Evolutionary conservation across 1,139 yeast species (phyloP).

Genomic region (Debaryomycetaceae sp.): DNA sequence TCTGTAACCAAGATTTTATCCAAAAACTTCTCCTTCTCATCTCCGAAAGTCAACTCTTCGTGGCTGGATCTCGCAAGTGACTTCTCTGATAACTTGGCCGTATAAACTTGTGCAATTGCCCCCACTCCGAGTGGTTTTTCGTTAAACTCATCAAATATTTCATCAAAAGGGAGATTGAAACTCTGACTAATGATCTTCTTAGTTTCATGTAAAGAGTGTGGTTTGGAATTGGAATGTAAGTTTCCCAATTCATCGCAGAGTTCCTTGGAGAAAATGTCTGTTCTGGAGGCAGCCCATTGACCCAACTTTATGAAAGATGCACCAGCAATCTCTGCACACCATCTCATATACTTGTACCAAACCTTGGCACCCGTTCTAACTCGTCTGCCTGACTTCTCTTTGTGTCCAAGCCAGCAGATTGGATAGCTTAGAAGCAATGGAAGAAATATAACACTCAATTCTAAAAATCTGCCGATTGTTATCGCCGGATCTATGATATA

Average conservation of each 20-base stretch:
- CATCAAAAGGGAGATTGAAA: slow-evolving; percentile 63
- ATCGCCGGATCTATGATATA: slow-evolving; percentile 64
- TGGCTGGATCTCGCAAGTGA: slow-evolving; percentile 35
- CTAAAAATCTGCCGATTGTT: slow-evolving; percentile 66
- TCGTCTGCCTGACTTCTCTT: slow-evolving; percentile 26
- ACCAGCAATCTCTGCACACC: slow-evolving; percentile 81
- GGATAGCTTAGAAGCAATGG: slow-evolving; percentile 73
- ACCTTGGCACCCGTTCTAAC: slow-evolving; percentile 58
- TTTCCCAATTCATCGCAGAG: slow-evolving; percentile 75
- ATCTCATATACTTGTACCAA: slow-evolving; percentile 70
- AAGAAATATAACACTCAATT: slow-evolving; percentile 60
- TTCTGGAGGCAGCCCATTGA: slow-evolving; percentile 99
- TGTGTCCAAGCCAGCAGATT: slow-evolving; percentile 57
- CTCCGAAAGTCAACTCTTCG: slow-evolving; percentile 22
- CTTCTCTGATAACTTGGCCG: slow-evolving; percentile 58
- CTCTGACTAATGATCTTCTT: slow-evolving; percentile 55
- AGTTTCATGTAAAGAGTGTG: slow-evolving; percentile 67
- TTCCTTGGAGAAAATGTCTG: slow-evolving; percentile 82
- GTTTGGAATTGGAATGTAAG: slow-evolving; percentile 78
- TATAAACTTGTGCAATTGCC: slow-evolving; percentile 94
- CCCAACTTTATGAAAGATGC: slow-evolving; percentile 94
- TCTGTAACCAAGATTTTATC: slow-evolving; percentile 38
- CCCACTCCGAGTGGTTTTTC: slow-evolving; percentile 88
- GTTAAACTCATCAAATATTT: slow-evolving; percentile 77
- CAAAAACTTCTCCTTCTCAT: slow-evolving; percentile 21